phyloP scores from a whole-genome alignment of 768 basidiomycete genomes.

The Leucogyrophana mollusca region DNA sequence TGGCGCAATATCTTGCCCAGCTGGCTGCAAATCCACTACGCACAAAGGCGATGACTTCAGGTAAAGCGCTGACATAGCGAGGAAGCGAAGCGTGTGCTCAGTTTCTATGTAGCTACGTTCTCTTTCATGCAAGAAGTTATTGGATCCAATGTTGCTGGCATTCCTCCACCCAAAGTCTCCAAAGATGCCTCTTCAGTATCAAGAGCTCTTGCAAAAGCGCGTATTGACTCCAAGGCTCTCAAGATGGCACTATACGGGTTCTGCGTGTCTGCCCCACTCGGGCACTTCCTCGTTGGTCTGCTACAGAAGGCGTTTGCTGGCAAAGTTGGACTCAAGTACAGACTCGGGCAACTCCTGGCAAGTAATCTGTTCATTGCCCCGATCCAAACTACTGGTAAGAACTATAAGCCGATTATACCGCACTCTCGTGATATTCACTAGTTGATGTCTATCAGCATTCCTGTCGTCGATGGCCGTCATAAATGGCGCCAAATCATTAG shows the following conservation, averaged over 20 bases:
- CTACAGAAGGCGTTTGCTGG: constrained; percentile 80
- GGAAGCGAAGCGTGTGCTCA: too few relatives aligned
- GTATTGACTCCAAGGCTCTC: constrained; percentile 67
- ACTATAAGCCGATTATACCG: background rate
- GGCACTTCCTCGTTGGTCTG: constrained; percentile 68
- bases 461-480: constrained; percentile 83
- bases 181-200: constrained; percentile 54
- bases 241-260: constrained; percentile 87
- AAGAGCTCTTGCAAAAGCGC: constrained; percentile 51
- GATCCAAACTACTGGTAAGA: constrained; percentile 65
- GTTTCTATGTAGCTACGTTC: constrained; percentile 37
- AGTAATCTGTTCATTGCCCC: constrained; percentile 78
- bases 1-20: constrained; percentile 68
- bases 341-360: constrained; percentile 70
- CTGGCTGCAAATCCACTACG: constrained; percentile 69
- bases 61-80: too few relatives aligned
- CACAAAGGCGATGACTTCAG: constrained; percentile 79
- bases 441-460: constrained; percentile 44
- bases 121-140: constrained; percentile 81
- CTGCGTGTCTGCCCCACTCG: constrained; percentile 79
- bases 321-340: constrained; percentile 59
- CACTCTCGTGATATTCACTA: background rate
- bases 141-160: constrained; percentile 66
- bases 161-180: constrained; percentile 47
- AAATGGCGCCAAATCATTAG: constrained; percentile 68